Evolutionary conservation across 371 early-diverging fungal genomes (phyloP).

Genomic region (Rhizopus delemar): DNA sequence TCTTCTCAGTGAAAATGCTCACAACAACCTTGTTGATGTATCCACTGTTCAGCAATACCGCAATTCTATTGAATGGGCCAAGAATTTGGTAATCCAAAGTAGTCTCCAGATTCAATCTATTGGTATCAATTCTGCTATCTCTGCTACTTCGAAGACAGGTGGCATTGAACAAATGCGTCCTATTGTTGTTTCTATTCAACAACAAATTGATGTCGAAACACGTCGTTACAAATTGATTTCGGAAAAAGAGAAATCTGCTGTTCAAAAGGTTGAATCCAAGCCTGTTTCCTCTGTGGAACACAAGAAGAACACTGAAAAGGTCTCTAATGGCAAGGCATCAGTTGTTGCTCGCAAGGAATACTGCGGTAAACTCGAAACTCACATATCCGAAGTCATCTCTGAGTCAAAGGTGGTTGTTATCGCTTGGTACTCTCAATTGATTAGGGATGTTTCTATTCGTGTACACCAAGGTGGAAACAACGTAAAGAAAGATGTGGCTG

Average conservation of each 20-base stretch:
- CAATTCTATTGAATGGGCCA: conserved; percentile 30
- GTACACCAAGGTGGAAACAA: conserved; percentile 23
- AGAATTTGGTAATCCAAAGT: conserved; percentile 28
- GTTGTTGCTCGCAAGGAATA: conserved; percentile 25
- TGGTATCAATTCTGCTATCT: conserved; percentile 25
- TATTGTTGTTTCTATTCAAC: conserved; percentile 25
- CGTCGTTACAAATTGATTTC: conserved; percentile 25
- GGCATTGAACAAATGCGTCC: conserved; percentile 36
- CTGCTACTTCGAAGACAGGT: conserved; percentile 27
- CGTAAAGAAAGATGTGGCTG: conserved; percentile 24
- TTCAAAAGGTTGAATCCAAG: conserved; percentile 14
- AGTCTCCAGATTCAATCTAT: conserved; percentile 27
- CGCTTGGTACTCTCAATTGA: conserved; percentile 27
- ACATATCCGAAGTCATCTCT: conserved; percentile 21
- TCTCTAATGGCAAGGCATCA: conserved; percentile 11
- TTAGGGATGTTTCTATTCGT: conserved; percentile 23
- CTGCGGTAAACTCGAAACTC: conserved; percentile 17
- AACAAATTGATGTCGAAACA: conserved; percentile 28
- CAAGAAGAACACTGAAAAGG: conserved; percentile 20
- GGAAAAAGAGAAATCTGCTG: conserved; percentile 4
- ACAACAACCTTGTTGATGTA: conserved; percentile 13
- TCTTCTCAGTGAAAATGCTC: conserved; percentile 22
- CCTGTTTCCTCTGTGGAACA: conserved; percentile 17
- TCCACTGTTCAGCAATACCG: conserved; percentile 25
- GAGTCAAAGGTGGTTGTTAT: conserved; percentile 23